Conservation (phyloP, 805 yeast species). For the Lipomyces lipofer region DNA sequence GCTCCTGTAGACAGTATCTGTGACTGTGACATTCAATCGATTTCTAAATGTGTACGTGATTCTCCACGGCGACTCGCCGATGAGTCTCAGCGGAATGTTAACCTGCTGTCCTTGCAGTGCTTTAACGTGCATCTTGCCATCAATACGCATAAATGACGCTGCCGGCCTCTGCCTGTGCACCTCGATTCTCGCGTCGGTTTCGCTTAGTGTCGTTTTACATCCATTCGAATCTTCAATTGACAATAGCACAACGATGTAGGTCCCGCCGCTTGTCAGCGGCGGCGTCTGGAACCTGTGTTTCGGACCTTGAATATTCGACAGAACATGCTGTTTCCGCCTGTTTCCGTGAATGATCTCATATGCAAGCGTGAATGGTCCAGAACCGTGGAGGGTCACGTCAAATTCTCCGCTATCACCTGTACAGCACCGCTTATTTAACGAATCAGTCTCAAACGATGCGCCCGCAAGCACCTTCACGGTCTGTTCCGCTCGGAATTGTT, state of each 20-base stretch:
- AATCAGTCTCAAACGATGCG: conserved; percentile 39
- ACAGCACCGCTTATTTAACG: conserved; percentile 44
- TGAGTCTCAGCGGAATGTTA: conserved; percentile 58
- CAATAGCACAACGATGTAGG: conserved; percentile 62
- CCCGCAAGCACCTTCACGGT: conserved; percentile 43
- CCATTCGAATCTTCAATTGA: conserved; percentile 73
- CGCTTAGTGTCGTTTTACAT: conserved; percentile 71
- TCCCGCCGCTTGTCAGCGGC: conserved; percentile 63
- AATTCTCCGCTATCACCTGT: conserved; percentile 49
- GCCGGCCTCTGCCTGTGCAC: conserved; percentile 72
- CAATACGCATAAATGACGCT: conserved; percentile 48
- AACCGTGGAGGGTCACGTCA: conserved; percentile 69
- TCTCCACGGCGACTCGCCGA: conserved; percentile 59
- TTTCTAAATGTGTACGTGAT: conserved; percentile 35
- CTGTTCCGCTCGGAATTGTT: conserved; percentile 36
- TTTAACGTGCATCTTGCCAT: conserved; percentile 38
- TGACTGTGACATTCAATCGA: conserved; percentile 4
- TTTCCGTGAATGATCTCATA: conserved; percentile 66
- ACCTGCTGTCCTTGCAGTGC: conserved; percentile 56
- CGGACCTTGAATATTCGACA: conserved; percentile 45
- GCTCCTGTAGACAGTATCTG: conserved; percentile 4
- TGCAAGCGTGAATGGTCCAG: conserved; percentile 69
- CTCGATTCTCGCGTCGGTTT: conserved; percentile 61
- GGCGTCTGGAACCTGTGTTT: conserved; percentile 54
- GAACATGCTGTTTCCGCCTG: conserved; percentile 47